Conservation (phyloP, 208 protist genomes). For the Naegleria fowleri region DNA sequence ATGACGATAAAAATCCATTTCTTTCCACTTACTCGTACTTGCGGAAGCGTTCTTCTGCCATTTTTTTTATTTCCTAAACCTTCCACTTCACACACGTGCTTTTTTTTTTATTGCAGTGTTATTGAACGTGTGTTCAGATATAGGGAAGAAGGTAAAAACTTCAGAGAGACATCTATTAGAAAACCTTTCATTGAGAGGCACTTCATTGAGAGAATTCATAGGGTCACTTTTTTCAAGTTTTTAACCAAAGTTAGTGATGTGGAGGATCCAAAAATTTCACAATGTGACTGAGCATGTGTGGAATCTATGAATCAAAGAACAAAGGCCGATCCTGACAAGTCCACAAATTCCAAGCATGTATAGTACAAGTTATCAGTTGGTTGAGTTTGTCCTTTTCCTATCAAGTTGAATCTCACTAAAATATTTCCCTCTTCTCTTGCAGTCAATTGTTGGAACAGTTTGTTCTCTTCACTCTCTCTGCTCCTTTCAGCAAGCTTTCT, state of each 20-base stretch:
- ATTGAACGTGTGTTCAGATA: too few species aligned
- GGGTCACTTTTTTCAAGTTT: too few species aligned
- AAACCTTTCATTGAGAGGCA: too few species aligned
- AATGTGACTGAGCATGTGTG: too few species aligned
- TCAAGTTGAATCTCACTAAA: background rate
- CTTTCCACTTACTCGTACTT: background rate
- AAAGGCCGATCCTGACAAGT: background rate
- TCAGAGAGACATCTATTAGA: too few species aligned
- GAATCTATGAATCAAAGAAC: background rate
- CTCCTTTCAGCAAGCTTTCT: background rate
- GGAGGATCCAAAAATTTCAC: too few species aligned
- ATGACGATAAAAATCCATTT: too few species aligned
- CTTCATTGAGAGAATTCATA: too few species aligned
- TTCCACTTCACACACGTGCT: too few species aligned
- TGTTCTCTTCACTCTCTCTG: background rate
- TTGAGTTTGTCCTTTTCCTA: background rate
- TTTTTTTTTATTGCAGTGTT: too few species aligned
- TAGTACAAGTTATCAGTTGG: background rate
- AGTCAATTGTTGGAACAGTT: background rate
- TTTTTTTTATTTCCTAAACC: background rate
- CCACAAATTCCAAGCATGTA: background rate
- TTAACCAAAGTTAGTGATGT: too few species aligned
- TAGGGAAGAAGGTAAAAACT: too few species aligned
- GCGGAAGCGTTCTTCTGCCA: background rate
- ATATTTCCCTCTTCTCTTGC: background rate